Evolutionary conservation across 2,329 filamentous ascomycete species (phyloP), one percentile per base, ranked within the genome.

Genomic region (Colletotrichum eleusines): DNA sequence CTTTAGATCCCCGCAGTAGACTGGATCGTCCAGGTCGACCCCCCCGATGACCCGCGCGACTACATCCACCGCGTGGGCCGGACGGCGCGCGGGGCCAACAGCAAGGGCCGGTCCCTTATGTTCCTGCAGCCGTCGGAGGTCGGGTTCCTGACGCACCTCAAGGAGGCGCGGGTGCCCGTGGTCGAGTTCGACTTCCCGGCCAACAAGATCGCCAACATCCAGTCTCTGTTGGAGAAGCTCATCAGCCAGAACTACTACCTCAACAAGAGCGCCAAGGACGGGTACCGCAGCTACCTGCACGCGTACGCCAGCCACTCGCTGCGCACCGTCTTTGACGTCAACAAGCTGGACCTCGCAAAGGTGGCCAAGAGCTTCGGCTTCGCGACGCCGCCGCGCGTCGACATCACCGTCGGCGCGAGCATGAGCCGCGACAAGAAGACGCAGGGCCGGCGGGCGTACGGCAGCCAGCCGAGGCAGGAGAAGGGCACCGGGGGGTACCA

Each of bases 21-120:
- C 84, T 98, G 93, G 91, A 97, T 98, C 75, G 90, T 98, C 73
- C 95, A 98, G 81, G 97, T 97, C 77, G 96, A 98, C 76, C 95
- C 95, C 14, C 94, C 95, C 4, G 94, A 97, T 86, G 94, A 97
- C 79, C 92, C 94, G 28, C 87, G 92, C 75, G 93, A 96, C 80
- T 97, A 98, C 83, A 97, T 97, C 76, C 96, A 99, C 85, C 93
- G 96, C 70, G 96, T 98, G 20, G 96, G 96, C 75, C 94, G 96
- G 76, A 99, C 96, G 4, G 96, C 96, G 0, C 88, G 96, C 82
- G 95, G 95, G 63, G 87, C 90, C 71, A 91, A 93, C 79, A 90
- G 88, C 78, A 97, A 94, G 82, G 96, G 96, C 35, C 91, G 94
- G 76, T 95, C 92, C 75, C 85, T 99, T 75, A 92, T 99, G 85